Percentiles rank a stretch among this genome's conserved stretches.
phyloP scores from a whole-genome alignment of 148 eudicot genomes.

The Diospyros kaki region DNA sequence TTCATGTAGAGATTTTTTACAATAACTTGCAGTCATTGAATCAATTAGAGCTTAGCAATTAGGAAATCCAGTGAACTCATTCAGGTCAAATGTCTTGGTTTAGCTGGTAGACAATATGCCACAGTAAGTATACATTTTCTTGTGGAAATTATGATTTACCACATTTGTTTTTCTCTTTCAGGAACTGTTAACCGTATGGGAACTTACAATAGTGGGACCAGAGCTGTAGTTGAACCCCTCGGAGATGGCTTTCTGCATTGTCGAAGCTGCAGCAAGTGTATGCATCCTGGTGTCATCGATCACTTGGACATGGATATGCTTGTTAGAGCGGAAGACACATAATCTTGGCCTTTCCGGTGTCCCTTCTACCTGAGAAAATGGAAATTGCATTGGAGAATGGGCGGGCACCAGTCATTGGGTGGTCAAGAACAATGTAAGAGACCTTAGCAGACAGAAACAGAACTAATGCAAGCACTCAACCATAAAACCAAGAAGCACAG shows the following conservation, averaged over 20 bases:
- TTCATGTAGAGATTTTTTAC: not conserved
- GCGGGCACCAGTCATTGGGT: not conserved
- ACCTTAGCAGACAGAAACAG: not conserved
- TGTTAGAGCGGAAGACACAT: slow-evolving; percentile 90
- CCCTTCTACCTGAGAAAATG: slow-evolving; percentile 73
- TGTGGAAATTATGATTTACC: not conserved
- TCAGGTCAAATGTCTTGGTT: not conserved
- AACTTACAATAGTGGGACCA: slow-evolving; percentile 83
- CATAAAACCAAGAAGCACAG: not conserved
- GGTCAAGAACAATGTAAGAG: not conserved
- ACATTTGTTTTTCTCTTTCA: not conserved
- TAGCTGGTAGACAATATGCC: not conserved
- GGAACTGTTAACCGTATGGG: not conserved
- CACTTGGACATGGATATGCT: slow-evolving; percentile 88
- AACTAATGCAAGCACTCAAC: not conserved
- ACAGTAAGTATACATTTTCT: not conserved
- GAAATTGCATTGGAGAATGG: not conserved
- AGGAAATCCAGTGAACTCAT: not conserved
- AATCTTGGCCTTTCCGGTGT: slow-evolving; percentile 92
- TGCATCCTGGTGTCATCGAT: slow-evolving; percentile 95
- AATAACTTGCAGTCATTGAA: not conserved
- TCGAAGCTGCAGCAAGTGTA: slow-evolving; percentile 94
- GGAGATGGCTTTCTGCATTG: slow-evolving; percentile 78
- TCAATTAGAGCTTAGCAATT: no score
- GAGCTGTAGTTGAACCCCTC: slow-evolving; percentile 66